phyloP scores from a whole-genome alignment of 495 filamentous ascomycete genomes.

The Halenospora varia region DNA sequence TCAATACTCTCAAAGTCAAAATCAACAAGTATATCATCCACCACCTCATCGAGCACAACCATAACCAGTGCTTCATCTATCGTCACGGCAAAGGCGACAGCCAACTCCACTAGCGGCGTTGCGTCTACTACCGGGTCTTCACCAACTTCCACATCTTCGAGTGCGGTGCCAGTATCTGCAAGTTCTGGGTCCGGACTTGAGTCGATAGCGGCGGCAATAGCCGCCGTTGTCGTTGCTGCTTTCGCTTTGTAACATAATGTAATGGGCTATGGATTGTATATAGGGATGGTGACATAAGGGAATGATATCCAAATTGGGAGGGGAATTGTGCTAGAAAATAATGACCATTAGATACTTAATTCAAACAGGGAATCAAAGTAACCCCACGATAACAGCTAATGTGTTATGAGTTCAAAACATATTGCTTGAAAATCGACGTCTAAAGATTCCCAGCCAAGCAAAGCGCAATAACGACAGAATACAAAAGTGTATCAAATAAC shows the following conservation, averaged over 20 bases:
- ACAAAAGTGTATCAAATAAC: neutral
- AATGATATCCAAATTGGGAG: neutral
- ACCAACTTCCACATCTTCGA: neutral
- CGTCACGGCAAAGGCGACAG: neutral
- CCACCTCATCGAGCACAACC: no score
- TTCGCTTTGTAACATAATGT: constrained; percentile 27
- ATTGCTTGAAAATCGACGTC: no score
- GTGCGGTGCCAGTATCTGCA: constrained; percentile 3
- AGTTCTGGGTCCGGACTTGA: constrained; percentile 19
- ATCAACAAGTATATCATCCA: neutral
- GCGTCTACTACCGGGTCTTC: neutral
- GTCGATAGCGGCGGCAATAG: constrained; percentile 22
- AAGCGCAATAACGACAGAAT: no score
- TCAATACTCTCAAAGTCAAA: neutral
- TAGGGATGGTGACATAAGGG: neutral
- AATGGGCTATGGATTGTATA: neutral
- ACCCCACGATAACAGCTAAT: no score
- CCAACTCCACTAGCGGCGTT: neutral
- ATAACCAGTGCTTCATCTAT: neutral
- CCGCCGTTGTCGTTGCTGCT: constrained; percentile 26
- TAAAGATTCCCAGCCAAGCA: no score
- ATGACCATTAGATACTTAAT: no score
- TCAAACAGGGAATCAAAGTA: no score
- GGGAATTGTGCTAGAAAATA: neutral
- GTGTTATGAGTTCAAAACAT: no score